Evolutionary conservation across 192 early-diverging fungal genomes (phyloP), one percentile per base, ranked within the genome.

Genomic region (Phlyctochytrium bullatum): DNA sequence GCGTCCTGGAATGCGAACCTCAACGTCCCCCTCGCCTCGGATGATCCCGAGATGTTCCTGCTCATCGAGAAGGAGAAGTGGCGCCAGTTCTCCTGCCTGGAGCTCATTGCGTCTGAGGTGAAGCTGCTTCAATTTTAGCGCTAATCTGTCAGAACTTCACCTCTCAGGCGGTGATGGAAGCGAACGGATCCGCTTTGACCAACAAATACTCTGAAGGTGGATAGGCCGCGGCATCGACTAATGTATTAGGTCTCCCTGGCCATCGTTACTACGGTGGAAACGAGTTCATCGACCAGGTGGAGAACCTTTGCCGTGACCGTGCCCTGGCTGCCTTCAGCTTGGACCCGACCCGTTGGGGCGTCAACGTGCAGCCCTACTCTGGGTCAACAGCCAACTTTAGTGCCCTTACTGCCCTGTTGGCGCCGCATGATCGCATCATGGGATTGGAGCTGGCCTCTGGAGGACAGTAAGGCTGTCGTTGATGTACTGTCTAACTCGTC

Each of bases 171-270:
- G 96, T 95, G 59, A 98, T 99, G 90, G 97, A 99, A 83, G 97
- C 97, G 60, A 99, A 99, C 75, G 97, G 96, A 36, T 94, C 96
- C 30, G 88, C 95, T 20, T 85, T 99, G 78, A 99, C 97, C 76
- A 99, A 99, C 92, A 99, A 99, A 83, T 99, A 99, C 83, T 98
- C 96, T 28, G 97, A 99, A 81, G 97, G n/a, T n/a, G n/a, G n/a
- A n/a, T n/a, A n/a, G n/a, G n/a, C n/a, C n/a, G 96, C 80, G 25
- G 17, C 36, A 10, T 24, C 2, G 29, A 23, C 27, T 6, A 40
- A 34, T 62, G 67, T n/a, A n/a, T n/a, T n/a, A n/a, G n/a, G 73
- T 74, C 92, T 98, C 40, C 97, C 97, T 31, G 97, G 97, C 27
- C 93, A 93, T 52, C 91, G 97, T 73, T 99, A 97, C 89, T 99